A percentile compares a stretch with the other conserved stretches of the same genome.
Evolutionary conservation across 2,329 filamentous ascomycete genomes (phyloP).

Genomic region (Beauveria varroae): DNA sequence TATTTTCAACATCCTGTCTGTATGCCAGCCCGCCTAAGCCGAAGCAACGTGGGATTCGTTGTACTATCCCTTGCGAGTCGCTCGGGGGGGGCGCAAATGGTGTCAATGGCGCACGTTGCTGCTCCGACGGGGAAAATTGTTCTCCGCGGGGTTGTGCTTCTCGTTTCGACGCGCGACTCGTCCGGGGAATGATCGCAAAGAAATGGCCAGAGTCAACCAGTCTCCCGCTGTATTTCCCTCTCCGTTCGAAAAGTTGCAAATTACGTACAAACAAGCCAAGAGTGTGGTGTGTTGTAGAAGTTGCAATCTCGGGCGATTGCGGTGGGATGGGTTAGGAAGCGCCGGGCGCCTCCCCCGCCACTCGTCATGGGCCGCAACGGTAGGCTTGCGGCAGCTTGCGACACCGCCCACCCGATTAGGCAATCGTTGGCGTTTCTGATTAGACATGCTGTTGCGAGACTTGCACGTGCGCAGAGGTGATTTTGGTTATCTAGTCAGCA

Average conservation of each 20-base stretch:
- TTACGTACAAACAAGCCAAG: neutral
- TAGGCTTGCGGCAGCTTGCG: neutral
- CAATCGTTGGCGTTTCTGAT: slow-evolving; percentile 11
- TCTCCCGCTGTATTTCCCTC: neutral
- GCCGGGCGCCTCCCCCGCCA: neutral
- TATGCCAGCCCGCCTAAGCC: slow-evolving; percentile 12
- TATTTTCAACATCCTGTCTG: slow-evolving; percentile 86
- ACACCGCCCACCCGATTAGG: slow-evolving; percentile 12
- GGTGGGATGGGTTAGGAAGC: neutral
- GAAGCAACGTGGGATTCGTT: neutral
- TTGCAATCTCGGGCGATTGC: neutral
- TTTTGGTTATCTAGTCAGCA: too few species aligned
- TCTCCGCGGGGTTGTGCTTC: neutral
- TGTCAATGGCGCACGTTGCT: neutral
- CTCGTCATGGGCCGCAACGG: slow-evolving; percentile 6
- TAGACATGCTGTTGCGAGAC: slow-evolving; percentile 15
- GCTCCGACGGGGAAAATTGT: neutral
- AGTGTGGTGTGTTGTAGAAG: neutral
- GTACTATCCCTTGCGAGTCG: neutral
- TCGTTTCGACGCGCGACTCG: neutral
- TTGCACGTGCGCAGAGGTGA: slow-evolving; percentile 12
- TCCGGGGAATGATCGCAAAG: neutral
- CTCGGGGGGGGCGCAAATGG: neutral
- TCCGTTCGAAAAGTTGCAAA: neutral
- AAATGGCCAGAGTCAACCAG: neutral